Evolutionary conservation across 148 eudicot genomes (phyloP).

Genomic region (Rheum nobile): DNA sequence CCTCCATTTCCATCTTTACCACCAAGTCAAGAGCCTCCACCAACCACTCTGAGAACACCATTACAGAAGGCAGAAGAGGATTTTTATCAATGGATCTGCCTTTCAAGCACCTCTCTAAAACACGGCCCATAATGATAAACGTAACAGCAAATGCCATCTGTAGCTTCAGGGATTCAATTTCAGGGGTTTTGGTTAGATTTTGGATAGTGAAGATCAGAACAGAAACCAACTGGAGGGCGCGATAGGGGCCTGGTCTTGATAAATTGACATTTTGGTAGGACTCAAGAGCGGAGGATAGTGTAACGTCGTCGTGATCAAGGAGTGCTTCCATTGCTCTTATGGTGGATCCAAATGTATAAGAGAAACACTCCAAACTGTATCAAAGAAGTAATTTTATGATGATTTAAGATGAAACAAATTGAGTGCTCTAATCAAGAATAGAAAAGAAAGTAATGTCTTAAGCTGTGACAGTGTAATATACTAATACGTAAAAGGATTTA

Average conservation of each 20-base stretch:
- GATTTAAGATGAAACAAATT: not conserved
- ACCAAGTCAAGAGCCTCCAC: slow-evolving; percentile 23
- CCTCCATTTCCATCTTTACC: slow-evolving; percentile 19
- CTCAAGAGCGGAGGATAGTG: slow-evolving; percentile 43
- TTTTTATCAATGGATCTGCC: slow-evolving; percentile 20
- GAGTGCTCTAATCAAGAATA: not conserved
- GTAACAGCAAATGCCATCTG: slow-evolving; percentile 40
- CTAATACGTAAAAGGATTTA: not conserved
- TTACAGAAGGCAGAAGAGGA: slow-evolving; percentile 66
- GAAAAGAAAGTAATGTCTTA: too few relatives aligned
- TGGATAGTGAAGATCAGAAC: slow-evolving; percentile 49
- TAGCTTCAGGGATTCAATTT: slow-evolving; percentile 18
- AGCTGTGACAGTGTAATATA: too few relatives aligned
- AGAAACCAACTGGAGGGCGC: slow-evolving; percentile 59
- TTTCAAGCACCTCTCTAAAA: slow-evolving; percentile 46
- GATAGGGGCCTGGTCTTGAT: slow-evolving; percentile 67
- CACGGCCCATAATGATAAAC: slow-evolving; percentile 62
- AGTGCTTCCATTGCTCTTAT: slow-evolving; percentile 51
- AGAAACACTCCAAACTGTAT: slow-evolving; percentile 59
- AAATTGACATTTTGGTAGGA: slow-evolving; percentile 52
- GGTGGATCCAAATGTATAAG: slow-evolving; percentile 42
- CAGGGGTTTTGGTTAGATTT: slow-evolving; percentile 19
- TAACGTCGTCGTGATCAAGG: slow-evolving; percentile 31
- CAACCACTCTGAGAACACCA: slow-evolving; percentile 86
- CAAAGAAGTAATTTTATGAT: not conserved